Base-by-base conservation (phyloP, 768 basidiomycete genomes). In the Mycena rosella region DNA sequence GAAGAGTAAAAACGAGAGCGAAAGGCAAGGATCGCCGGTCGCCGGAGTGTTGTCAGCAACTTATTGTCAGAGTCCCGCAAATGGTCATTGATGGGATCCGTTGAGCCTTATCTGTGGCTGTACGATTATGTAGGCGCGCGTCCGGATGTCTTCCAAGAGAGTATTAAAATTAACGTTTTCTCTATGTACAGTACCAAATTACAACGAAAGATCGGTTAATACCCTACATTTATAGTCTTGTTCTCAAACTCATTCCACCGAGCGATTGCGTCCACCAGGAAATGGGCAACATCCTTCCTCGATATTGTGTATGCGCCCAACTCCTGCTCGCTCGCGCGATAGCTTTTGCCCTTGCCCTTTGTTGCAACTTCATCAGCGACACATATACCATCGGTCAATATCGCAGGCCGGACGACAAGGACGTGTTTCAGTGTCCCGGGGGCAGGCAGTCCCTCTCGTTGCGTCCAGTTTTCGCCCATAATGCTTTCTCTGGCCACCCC, bases 241-340 rank as follows among this genome's bases (percentile, higher is more conserved):
- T 84, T 82, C 61, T 77, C 72, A 79, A 81, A 87, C 48, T 82
- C 74, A 6, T 78, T 66, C 64, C 64, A 59, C 15, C 56, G 56
- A 34, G 48, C 15, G 18, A 65, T 89, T 0, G 86, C 88, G 5
- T 68, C 76, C 51, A 85, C 81, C 1, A 82, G 80, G 73, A 87
- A 88, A 73, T 87, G 85, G 3, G 82, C 84, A 4, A 88, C 86
- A 74, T 92, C 91, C 73, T 80, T 82, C 71, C 91, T 82, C 38
- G 89, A 89, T 6, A 86, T 82, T 47, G 81, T 80, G 71, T 80
- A 88, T 15, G 70, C 72, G 7, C 72, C 71, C 9, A 80, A 7
- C 42, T 82, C 75, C 24, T 67, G 77, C 22, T 77, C 82, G 17
- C 68, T 73, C 10, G 76, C 77, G 45, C 71, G 58, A 66, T 86